Percentiles rank a stretch among this genome's conserved stretches.
Evolutionary conservation across 345 rosid genomes (phyloP).

Genomic region (Murraya paniculata): DNA sequence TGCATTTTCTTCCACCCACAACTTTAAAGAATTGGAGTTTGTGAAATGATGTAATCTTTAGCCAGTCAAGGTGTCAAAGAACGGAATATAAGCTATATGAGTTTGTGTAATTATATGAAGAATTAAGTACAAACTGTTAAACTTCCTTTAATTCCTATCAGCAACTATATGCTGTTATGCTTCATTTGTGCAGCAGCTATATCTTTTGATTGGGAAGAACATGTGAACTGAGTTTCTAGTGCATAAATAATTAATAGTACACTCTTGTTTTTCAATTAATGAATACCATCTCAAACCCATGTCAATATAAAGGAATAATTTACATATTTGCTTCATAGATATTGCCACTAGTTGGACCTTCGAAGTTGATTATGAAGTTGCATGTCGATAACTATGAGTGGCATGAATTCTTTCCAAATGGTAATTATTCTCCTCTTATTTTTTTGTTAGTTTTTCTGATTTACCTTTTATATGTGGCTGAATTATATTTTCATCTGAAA

Average conservation of each 20-base stretch:
- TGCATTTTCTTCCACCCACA: neutral
- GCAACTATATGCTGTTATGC: neutral
- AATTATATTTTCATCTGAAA: slow-evolving; percentile 23
- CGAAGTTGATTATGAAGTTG: slow-evolving; percentile 71
- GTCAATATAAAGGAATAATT: neutral
- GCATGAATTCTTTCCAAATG: slow-evolving; percentile 88
- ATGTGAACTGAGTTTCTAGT: neutral
- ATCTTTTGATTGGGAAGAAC: slow-evolving; percentile 9
- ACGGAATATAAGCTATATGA: neutral
- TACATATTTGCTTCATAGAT: slow-evolving; percentile 48
- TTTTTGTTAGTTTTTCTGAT: no score
- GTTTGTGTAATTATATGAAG: neutral
- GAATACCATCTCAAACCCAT: neutral
- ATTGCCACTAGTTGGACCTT: slow-evolving; percentile 78
- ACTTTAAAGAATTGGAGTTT: neutral
- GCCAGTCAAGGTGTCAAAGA: neutral
- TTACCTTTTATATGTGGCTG: slow-evolving; percentile 3
- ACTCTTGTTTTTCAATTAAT: neutral
- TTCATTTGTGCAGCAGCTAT: neutral
- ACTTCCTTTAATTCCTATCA: slow-evolving; percentile 3
- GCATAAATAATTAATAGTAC: neutral
- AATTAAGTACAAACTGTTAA: neutral
- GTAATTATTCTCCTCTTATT: slow-evolving; percentile 31
- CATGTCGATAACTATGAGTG: slow-evolving; percentile 59
- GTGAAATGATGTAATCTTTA: neutral